A percentile compares a stretch with the other conserved stretches of the same genome.
Evolutionary conservation across 1,284 basidiomycete species (phyloP).

Genomic region (Ceratobasidium sp.): DNA sequence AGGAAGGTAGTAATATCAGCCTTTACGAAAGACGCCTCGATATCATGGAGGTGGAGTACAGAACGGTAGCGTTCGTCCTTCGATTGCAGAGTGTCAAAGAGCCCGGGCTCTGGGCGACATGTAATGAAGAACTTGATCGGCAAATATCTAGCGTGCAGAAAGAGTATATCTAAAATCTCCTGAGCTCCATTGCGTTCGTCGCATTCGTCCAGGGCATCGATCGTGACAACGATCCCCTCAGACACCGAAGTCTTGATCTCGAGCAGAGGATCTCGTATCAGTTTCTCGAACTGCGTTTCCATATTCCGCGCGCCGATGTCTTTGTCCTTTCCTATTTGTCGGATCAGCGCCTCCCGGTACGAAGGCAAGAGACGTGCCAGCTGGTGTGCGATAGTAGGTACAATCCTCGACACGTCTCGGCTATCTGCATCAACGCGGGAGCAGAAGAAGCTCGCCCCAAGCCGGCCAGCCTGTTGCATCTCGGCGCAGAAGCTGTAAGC

Average conservation of each 20-base stretch:
- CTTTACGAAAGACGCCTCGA: not conserved
- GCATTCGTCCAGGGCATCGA: conserved; percentile 55
- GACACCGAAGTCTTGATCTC: not conserved
- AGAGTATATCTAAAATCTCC: conserved; percentile 47
- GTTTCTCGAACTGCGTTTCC: conserved; percentile 27
- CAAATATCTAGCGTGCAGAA: conserved; percentile 49
- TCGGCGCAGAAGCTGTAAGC: conserved; percentile 48
- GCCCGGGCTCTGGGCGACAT: conserved; percentile 49
- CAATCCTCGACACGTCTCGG: conserved; percentile 22
- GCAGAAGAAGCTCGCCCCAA: conserved; percentile 53
- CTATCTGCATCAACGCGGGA: conserved; percentile 45
- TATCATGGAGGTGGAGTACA: not conserved
- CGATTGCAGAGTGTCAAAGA: not conserved
- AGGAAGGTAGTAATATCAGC: not conserved
- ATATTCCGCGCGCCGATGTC: not conserved
- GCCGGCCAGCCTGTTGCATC: conserved; percentile 33
- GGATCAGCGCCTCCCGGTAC: conserved; percentile 3
- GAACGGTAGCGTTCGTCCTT: not conserved
- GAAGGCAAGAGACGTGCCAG: conserved; percentile 21
- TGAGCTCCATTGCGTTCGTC: conserved; percentile 11
- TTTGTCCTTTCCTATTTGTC: not conserved
- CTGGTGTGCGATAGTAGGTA: conserved; percentile 44
- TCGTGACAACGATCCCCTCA: not conserved
- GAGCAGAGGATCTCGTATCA: conserved; percentile 28
- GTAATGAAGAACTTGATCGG: conserved; percentile 51